phyloP scores from a whole-genome alignment of 177 flowering plant species.

The Vitis hybrid region DNA sequence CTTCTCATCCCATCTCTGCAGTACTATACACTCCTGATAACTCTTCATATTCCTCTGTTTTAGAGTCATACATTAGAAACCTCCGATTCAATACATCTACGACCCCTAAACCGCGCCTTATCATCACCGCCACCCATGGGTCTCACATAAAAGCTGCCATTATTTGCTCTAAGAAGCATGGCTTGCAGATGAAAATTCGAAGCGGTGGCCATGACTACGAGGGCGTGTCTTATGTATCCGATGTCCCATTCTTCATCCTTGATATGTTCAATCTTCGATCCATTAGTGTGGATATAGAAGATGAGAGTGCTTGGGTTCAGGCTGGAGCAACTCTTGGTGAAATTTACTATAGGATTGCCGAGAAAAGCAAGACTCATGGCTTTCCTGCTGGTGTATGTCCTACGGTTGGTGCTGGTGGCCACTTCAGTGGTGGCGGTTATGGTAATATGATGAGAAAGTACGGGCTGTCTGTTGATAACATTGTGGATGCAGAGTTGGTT shows the following conservation, averaged over 20 bases:
- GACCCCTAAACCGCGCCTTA: slow-evolving; percentile 22
- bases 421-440: slow-evolving; percentile 22
- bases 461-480: slow-evolving; percentile 20
- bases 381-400: slow-evolving; percentile 43
- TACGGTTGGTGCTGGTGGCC: slow-evolving; percentile 29
- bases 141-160: slow-evolving; percentile 31
- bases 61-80: slow-evolving; percentile 34
- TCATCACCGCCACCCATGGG: slow-evolving; percentile 15
- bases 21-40: slow-evolving; percentile 25
- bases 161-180: slow-evolving; percentile 13
- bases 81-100: slow-evolving; percentile 26
- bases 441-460: slow-evolving; percentile 20
- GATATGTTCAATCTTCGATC: slow-evolving; percentile 26
- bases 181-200: slow-evolving; percentile 26
- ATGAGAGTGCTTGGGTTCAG: slow-evolving; percentile 31
- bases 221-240: slow-evolving; percentile 29
- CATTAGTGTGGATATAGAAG: slow-evolving; percentile 16
- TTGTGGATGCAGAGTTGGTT: slow-evolving; percentile 21
- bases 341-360: slow-evolving; percentile 28
- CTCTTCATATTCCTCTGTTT: slow-evolving; percentile 30
- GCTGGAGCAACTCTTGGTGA: slow-evolving; percentile 40
- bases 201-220: slow-evolving; percentile 49
- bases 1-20: slow-evolving; percentile 14
- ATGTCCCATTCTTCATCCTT: slow-evolving; percentile 20
- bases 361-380: slow-evolving; percentile 22